phyloP scores from a whole-genome alignment of 2,329 filamentous ascomycete genomes.

The Piedraia hortae region DNA sequence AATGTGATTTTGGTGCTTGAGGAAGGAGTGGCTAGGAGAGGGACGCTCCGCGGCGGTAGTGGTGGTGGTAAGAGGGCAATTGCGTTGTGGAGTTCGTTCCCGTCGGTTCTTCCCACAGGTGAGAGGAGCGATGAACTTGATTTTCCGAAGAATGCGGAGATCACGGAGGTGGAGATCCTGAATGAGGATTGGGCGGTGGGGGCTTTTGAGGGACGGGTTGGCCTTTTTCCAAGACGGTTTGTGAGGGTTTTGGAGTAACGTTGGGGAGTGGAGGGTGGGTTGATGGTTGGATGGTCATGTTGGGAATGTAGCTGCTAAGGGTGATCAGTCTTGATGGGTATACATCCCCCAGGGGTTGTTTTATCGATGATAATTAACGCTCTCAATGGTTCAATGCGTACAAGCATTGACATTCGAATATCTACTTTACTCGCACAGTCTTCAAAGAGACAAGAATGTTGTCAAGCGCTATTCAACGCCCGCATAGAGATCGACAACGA shows the following conservation, averaged over 20 bases:
- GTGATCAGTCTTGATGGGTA: too few relatives aligned
- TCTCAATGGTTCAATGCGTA: too few relatives aligned
- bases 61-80: conserved; percentile 27
- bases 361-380: too few relatives aligned
- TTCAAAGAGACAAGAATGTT: too few relatives aligned
- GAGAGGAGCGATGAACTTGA: conserved; percentile 44
- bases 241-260: too few relatives aligned
- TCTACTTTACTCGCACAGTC: too few relatives aligned
- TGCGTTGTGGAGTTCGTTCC: conserved; percentile 57
- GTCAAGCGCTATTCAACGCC: conserved; percentile 12
- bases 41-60: conserved; percentile 23
- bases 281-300: too few relatives aligned
- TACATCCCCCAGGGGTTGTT: too few relatives aligned
- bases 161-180: conserved; percentile 56
- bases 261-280: too few relatives aligned
- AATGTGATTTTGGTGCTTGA: conserved; percentile 38
- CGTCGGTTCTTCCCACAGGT: too few relatives aligned
- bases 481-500: conserved; percentile 77
- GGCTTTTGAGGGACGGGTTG: conserved; percentile 52
- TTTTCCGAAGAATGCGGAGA: conserved; percentile 61
- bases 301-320: too few relatives aligned
- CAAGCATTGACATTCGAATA: too few relatives aligned
- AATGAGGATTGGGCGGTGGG: conserved; percentile 84
- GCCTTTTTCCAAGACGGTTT: conserved; percentile 58
- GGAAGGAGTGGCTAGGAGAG: conserved; percentile 46